A percentile compares a stretch with the other conserved stretches of the same genome.
These are phyloP conservation scores for Avena sativa DNA, from an alignment of 176 grass and related monocot genomes.

Conservation along the genomic window DNA sequence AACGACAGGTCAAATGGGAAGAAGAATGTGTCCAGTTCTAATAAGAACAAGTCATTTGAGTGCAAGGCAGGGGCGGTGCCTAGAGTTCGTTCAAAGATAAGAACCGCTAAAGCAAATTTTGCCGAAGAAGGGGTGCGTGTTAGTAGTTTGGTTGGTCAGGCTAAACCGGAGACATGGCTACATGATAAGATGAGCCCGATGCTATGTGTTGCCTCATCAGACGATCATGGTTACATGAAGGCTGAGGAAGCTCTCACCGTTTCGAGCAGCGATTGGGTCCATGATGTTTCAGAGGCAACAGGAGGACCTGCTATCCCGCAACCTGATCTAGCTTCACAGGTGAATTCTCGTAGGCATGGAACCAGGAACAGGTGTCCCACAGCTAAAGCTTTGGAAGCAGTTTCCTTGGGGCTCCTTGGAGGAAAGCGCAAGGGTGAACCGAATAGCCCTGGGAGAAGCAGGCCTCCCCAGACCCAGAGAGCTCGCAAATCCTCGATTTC, in stretches of 20 bases:
- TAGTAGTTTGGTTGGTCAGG: slow-evolving; percentile 43
- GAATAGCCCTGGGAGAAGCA: slow-evolving; percentile 43
- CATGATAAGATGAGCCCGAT: slow-evolving; percentile 36
- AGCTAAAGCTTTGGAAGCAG: slow-evolving; percentile 74
- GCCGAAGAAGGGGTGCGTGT: slow-evolving; percentile 37
- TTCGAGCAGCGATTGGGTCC: slow-evolving; percentile 35
- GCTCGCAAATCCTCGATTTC: slow-evolving; percentile 36
- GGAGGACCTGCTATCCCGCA: slow-evolving; percentile 11
- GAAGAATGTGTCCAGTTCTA: slow-evolving; percentile 25
- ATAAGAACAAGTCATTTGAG: slow-evolving; percentile 48
- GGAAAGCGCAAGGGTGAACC: slow-evolving; percentile 61
- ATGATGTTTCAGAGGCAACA: slow-evolving; percentile 26
- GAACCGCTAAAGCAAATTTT: slow-evolving; percentile 15
- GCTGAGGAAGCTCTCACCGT: slow-evolving; percentile 32
- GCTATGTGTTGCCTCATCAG: slow-evolving; percentile 8
- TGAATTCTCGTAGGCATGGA: slow-evolving; percentile 64
- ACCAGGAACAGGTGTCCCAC: slow-evolving; percentile 89
- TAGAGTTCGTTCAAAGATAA: slow-evolving; percentile 39
- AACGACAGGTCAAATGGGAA: slow-evolving; percentile 36
- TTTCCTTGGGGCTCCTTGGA: slow-evolving; percentile 79
- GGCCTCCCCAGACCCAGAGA: slow-evolving; percentile 49
- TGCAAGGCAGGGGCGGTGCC: slow-evolving; percentile 21
- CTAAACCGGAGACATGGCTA: slow-evolving; percentile 47
- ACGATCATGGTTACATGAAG: slow-evolving; percentile 41
- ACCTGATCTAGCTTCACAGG: slow-evolving; percentile 36